Evolutionary conservation across 805 yeast species (phyloP).

Genomic region (Yarrowia yakushimensis): DNA sequence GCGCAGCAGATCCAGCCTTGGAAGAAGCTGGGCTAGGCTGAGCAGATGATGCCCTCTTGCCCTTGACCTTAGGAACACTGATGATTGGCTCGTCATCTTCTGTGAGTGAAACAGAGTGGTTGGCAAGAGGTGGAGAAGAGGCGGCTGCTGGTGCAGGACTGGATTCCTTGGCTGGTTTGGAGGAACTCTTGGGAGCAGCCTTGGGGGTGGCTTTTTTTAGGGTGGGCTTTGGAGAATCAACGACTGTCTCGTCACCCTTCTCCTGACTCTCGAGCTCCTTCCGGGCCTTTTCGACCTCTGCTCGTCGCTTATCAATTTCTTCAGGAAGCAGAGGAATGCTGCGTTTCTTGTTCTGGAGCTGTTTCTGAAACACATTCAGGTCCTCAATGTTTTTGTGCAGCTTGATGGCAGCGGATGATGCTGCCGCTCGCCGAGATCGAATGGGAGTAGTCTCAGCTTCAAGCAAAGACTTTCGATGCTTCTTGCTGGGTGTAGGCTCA

Average conservation of each 20-base stretch:
- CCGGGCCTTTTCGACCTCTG: conserved; percentile 14
- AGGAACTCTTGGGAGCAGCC: background rate
- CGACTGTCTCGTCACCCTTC: background rate
- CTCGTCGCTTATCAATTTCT: conserved; percentile 40
- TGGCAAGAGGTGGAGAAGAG: background rate
- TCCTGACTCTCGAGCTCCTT: background rate
- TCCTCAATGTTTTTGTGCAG: conserved; percentile 60
- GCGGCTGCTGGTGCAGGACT: background rate
- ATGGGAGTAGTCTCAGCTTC: background rate
- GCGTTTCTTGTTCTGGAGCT: conserved; percentile 54
- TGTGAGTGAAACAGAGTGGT: background rate
- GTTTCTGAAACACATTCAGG: conserved; percentile 49
- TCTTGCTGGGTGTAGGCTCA: conserved; percentile 7
- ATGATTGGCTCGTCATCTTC: background rate
- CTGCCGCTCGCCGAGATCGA: conserved; percentile 46
- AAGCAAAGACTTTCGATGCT: background rate
- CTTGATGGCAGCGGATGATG: conserved; percentile 59
- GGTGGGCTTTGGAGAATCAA: background rate
- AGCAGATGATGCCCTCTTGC: background rate
- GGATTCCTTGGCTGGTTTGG: background rate
- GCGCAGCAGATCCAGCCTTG: conserved; percentile 8
- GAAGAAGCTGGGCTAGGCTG: background rate
- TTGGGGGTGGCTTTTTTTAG: conserved; percentile 12
- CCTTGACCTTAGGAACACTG: background rate
- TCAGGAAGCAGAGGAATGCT: conserved; percentile 44